Evolutionary conservation across 2,329 filamentous ascomycete genomes (phyloP).

Genomic region (Cyphellophora europaea): DNA sequence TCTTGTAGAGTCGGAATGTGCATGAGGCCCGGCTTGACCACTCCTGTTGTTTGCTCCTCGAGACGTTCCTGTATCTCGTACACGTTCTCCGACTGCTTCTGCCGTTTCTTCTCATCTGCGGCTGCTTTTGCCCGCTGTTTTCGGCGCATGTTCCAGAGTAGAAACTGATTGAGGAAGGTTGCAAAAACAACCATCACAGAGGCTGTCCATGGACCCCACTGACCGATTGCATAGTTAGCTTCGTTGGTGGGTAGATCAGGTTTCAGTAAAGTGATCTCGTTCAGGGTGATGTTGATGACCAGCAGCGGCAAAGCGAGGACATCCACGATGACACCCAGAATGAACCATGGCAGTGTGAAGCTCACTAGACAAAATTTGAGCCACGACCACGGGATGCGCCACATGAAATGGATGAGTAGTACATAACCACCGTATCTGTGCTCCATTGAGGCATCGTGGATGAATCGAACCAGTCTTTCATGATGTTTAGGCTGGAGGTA

Average conservation of each 20-base stretch:
- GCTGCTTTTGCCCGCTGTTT: too few relatives aligned
- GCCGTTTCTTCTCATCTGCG: slow-evolving; percentile 24
- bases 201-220: slow-evolving; percentile 20
- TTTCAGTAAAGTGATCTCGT: slow-evolving; percentile 18
- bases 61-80: neutral
- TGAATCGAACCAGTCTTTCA: slow-evolving; percentile 11
- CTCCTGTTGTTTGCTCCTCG: slow-evolving; percentile 9
- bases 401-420: slow-evolving; percentile 16
- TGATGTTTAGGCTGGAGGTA: slow-evolving; percentile 11
- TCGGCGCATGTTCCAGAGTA: slow-evolving; percentile 8
- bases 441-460: slow-evolving; percentile 19
- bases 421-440: slow-evolving; percentile 21
- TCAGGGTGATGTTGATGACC: slow-evolving; percentile 19
- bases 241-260: slow-evolving; percentile 18
- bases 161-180: slow-evolving; percentile 14
- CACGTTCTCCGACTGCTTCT: slow-evolving; percentile 6
- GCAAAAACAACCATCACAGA: slow-evolving; percentile 19
- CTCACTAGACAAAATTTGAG: slow-evolving; percentile 6
- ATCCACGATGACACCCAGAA: slow-evolving; percentile 19
- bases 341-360: slow-evolving; percentile 15
- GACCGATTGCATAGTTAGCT: slow-evolving; percentile 17
- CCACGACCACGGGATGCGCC: slow-evolving; percentile 7
- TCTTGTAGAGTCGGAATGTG: slow-evolving; percentile 13
- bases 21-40: slow-evolving; percentile 12
- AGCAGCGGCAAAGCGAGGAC: slow-evolving; percentile 18